These are phyloP conservation scores for Melaleuca alternifolia DNA, from an alignment of 345 rosid genomes.

Conservation along the genomic window DNA sequence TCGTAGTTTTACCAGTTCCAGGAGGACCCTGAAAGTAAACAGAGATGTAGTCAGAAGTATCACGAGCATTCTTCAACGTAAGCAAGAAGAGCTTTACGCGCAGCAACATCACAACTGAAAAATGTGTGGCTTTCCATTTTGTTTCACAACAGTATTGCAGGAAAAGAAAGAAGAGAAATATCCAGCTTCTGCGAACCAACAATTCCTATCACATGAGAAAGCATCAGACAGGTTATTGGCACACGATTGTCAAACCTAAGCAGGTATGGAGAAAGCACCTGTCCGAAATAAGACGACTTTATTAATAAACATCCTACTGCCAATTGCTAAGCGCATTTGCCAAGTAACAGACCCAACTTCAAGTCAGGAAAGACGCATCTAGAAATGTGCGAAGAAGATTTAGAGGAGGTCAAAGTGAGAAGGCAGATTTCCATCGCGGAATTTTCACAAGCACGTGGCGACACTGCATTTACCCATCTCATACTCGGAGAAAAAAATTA, in stretches of 20 bases:
- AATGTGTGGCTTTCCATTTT: neutral
- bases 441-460: neutral
- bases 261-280: neutral
- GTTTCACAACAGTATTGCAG: neutral
- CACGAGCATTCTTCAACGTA: neutral
- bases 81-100: neutral
- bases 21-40: constrained; percentile 70
- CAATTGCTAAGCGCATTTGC: neutral
- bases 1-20: constrained; percentile 95
- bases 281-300: neutral
- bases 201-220: neutral
- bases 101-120: neutral
- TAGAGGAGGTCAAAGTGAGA: neutral
- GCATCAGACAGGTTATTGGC: neutral
- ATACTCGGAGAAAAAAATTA: neutral
- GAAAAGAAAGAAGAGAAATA: neutral
- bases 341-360: neutral
- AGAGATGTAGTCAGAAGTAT: neutral
- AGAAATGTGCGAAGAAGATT: neutral
- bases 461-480: neutral
- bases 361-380: neutral
- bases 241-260: neutral
- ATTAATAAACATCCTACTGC: neutral
- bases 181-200: neutral
- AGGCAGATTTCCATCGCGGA: neutral